A percentile compares a stretch with the other conserved stretches of the same genome.
These are phyloP conservation scores for Mimosa bimucronata DNA, from an alignment of 306 rosid genomes.

Conservation along the genomic window DNA sequence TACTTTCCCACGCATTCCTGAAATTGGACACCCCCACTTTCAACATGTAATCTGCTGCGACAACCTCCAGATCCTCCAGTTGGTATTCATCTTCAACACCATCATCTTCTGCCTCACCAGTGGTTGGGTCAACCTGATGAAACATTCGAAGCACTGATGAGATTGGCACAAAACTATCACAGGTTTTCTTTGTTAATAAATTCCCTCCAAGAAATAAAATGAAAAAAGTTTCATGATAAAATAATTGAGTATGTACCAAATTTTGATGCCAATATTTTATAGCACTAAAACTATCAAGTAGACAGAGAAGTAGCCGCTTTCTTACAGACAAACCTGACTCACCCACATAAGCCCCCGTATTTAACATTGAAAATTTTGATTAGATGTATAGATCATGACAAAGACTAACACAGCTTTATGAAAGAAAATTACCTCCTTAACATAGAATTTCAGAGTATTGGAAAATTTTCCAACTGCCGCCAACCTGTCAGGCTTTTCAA, in stretches of 20 bases:
- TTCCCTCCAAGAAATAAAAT: slow-evolving; percentile 18
- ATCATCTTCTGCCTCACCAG: slow-evolving; percentile 90
- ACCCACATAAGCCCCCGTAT: background rate
- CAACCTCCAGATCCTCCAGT: slow-evolving; percentile 95
- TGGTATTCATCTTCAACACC: slow-evolving; percentile 97
- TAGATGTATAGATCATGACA: background rate
- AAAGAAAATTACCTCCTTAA: slow-evolving; percentile 73
- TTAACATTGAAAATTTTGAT: background rate
- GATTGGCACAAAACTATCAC: slow-evolving; percentile 28
- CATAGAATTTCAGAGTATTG: slow-evolving; percentile 73
- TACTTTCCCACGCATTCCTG: slow-evolving; percentile 91
- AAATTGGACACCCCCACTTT: slow-evolving; percentile 86
- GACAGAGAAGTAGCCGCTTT: background rate
- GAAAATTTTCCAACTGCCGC: slow-evolving; percentile 83
- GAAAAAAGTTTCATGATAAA: slow-evolving; percentile 31
- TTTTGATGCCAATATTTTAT: slow-evolving; percentile 6
- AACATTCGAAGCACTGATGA: slow-evolving; percentile 33
- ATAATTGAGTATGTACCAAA: background rate
- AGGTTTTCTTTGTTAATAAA: slow-evolving; percentile 15
- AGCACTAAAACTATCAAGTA: background rate
- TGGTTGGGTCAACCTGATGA: slow-evolving; percentile 75
- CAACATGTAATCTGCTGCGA: slow-evolving; percentile 83
- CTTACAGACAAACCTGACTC: background rate
- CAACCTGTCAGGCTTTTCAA: slow-evolving; percentile 87
- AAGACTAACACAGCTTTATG: slow-evolving; percentile 12